These are phyloP conservation scores for Hyphopichia khmerensis DNA, from an alignment of 1,139 yeast species.

Conservation along the genomic window DNA sequence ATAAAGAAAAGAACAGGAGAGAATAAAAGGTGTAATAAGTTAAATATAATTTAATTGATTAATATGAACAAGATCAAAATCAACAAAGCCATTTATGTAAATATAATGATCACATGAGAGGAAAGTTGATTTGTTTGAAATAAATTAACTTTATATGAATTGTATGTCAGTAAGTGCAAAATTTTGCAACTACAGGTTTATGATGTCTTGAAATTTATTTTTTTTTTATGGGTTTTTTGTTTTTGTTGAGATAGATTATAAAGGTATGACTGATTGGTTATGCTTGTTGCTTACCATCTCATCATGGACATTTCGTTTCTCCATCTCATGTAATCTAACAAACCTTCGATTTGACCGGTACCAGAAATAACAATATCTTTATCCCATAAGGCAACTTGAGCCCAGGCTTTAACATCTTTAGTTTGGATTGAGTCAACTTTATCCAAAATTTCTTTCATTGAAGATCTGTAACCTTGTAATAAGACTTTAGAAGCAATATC, in stretches of 20 bases:
- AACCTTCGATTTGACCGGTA: constrained; percentile 80
- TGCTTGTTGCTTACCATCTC: constrained; percentile 51
- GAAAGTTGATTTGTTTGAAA: neutral
- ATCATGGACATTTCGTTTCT: constrained; percentile 87
- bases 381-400: constrained; percentile 74
- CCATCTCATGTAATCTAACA: constrained; percentile 79
- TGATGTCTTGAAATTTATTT: neutral
- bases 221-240: neutral
- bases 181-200: neutral
- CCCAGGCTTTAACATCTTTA: constrained; percentile 68
- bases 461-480: constrained; percentile 60
- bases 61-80: neutral
- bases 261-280: constrained; percentile 1
- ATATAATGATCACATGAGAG: neutral
- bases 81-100: neutral
- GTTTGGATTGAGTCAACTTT: constrained; percentile 64
- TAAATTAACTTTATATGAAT: neutral
- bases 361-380: constrained; percentile 81
- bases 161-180: neutral
- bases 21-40: neutral
- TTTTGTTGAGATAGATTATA: too few relatives aligned
- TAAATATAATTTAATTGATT: neutral
- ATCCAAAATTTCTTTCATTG: constrained; percentile 57
- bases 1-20: neutral
- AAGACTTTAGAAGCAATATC: constrained; percentile 62